A percentile compares a stretch with the other conserved stretches of the same genome.
phyloP scores from a whole-genome alignment of 306 rosid species.

The Cucurbita argyrosperma region DNA sequence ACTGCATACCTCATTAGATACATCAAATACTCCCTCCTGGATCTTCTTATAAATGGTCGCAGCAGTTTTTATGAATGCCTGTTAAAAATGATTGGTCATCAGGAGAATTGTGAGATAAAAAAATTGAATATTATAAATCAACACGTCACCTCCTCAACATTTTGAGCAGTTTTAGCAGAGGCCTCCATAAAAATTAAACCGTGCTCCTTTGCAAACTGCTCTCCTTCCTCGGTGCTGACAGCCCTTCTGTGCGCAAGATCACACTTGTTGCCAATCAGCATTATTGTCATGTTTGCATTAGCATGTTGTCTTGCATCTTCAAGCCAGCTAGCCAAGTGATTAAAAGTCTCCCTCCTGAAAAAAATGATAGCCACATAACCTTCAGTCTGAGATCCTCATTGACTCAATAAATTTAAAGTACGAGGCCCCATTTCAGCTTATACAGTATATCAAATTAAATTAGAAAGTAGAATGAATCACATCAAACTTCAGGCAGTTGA shows the following conservation, averaged over 20 bases:
- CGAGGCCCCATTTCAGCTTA: neutral
- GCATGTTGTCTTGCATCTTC: conserved; percentile 99
- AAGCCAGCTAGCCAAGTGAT: conserved; percentile 98
- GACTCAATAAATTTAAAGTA: neutral
- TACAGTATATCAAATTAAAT: neutral
- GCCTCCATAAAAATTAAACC: conserved; percentile 96
- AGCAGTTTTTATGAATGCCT: conserved; percentile 97
- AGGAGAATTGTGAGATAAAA: neutral
- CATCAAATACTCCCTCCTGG: conserved; percentile 94
- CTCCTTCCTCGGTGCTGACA: conserved; percentile 98
- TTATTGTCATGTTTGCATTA: conserved; percentile 92
- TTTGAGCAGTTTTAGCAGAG: conserved; percentile 94
- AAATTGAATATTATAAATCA: neutral
- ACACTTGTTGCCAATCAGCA: conserved; percentile 90
- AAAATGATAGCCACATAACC: neutral
- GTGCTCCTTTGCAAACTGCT: conserved; percentile 94
- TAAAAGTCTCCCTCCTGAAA: conserved; percentile 89
- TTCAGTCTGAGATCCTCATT: neutral
- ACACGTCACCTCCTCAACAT: conserved; percentile 77
- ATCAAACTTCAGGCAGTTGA: neutral
- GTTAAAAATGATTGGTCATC: conserved; percentile 1
- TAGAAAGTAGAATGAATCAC: neutral
- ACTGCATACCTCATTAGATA: conserved; percentile 74
- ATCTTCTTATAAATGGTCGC: conserved; percentile 85
- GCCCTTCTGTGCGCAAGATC: conserved; percentile 98